phyloP scores from a whole-genome alignment of 176 grass and related monocot species.

The Carex cristatella region DNA sequence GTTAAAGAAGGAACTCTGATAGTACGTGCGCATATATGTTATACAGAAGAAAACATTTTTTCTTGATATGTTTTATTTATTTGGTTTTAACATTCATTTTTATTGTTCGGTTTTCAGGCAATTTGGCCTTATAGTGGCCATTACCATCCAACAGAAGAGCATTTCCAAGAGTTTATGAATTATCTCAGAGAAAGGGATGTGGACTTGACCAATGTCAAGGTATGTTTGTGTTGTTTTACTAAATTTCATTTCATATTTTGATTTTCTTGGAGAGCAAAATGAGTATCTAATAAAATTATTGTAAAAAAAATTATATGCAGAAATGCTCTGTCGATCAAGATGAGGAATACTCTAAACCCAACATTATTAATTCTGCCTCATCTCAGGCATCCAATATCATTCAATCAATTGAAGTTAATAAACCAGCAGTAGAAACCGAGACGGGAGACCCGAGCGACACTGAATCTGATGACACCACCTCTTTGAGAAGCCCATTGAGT shows the following conservation, averaged over 20 bases:
- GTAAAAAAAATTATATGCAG: not conserved
- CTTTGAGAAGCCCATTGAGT: constrained; percentile 4
- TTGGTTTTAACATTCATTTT: not conserved
- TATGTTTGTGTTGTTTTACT: constrained; percentile 22
- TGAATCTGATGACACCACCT: constrained; percentile 2
- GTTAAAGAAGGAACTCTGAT: constrained; percentile 72
- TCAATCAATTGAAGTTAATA: not conserved
- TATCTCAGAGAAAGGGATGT: constrained; percentile 54
- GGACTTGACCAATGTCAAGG: constrained; percentile 52
- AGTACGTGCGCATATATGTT: constrained; percentile 22
- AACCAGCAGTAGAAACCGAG: constrained; percentile 17
- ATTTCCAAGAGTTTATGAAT: constrained; percentile 67
- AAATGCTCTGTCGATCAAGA: constrained; percentile 42
- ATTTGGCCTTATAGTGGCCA: constrained; percentile 93
- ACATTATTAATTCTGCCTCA: constrained; percentile 14
- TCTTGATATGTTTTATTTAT: not conserved
- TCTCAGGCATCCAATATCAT: not conserved
- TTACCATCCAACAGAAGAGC: constrained; percentile 79
- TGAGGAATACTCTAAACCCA: constrained; percentile 47
- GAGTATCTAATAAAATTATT: not conserved
- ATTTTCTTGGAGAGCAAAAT: not conserved
- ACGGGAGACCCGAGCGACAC: not conserved
- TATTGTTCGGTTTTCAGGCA: constrained; percentile 43
- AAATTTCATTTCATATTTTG: not conserved
- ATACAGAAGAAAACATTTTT: not conserved